These are phyloP conservation scores for Camelina hispida DNA, from an alignment of 345 rosid species.

Conservation along the genomic window DNA sequence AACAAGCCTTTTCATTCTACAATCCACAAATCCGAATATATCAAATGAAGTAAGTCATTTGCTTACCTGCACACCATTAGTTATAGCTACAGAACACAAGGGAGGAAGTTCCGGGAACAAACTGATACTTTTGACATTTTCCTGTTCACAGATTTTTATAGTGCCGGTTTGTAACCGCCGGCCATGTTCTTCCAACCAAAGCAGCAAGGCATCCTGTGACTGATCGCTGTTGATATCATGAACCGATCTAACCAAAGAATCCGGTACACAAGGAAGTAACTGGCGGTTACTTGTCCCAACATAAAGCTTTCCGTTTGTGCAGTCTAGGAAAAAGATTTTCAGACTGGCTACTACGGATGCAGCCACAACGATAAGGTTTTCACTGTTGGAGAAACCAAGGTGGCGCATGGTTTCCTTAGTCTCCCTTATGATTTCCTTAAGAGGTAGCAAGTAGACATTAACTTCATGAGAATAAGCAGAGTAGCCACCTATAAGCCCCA, in stretches of 20 bases:
- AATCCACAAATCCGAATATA: constrained; percentile 22
- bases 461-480: constrained; percentile 53
- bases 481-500: constrained; percentile 90
- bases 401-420: constrained; percentile 46
- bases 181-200: constrained; percentile 93
- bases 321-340: constrained; percentile 80
- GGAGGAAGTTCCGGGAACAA: constrained; percentile 81
- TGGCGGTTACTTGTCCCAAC: constrained; percentile 67
- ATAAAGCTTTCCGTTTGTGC: constrained; percentile 70
- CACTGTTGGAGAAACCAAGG: constrained; percentile 39
- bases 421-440: constrained; percentile 52
- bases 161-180: constrained; percentile 63
- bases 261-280: constrained; percentile 87
- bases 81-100: constrained; percentile 72
- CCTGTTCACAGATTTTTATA: constrained; percentile 55
- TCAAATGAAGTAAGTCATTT: not conserved
- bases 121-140: constrained; percentile 52
- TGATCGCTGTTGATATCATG: constrained; percentile 51
- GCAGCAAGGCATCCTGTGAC: constrained; percentile 79
- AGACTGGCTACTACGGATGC: constrained; percentile 44
- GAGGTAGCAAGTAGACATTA: constrained; percentile 72
- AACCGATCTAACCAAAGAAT: constrained; percentile 55
- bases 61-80: constrained; percentile 78
- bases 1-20: not conserved
- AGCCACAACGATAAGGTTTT: constrained; percentile 62